A percentile compares a stretch with the other conserved stretches of the same genome.
Conservation (phyloP, 805 yeast species). For the Yarrowia sp. region DNA sequence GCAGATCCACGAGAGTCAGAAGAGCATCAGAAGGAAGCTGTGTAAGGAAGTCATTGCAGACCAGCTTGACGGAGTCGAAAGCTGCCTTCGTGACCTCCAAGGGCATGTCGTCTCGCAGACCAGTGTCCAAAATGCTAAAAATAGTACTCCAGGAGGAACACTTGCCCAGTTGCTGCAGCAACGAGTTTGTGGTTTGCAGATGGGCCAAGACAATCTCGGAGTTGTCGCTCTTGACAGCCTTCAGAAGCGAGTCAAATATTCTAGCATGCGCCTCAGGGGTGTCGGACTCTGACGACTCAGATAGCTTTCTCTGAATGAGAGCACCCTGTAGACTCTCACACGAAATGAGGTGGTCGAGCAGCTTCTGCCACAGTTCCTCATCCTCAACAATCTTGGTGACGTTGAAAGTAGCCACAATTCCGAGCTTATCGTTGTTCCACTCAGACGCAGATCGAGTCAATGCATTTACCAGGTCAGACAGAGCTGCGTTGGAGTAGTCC, state of each 20-base stretch:
- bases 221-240: slow-evolving; percentile 8
- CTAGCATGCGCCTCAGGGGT: not conserved
- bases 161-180: slow-evolving; percentile 53
- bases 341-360: not conserved
- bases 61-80: slow-evolving; percentile 77
- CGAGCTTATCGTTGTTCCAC: slow-evolving; percentile 20
- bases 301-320: not conserved
- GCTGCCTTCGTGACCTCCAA: slow-evolving; percentile 59
- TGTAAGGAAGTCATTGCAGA: slow-evolving; percentile 80
- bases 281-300: slow-evolving; percentile 10
- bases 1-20: slow-evolving; percentile 63
- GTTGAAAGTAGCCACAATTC: slow-evolving; percentile 4
- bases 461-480: slow-evolving; percentile 48
- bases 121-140: slow-evolving; percentile 50
- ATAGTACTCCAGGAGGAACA: slow-evolving; percentile 74
- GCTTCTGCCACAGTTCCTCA: slow-evolving; percentile 1
- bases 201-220: slow-evolving; percentile 16
- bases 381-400: slow-evolving; percentile 17
- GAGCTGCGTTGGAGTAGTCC: slow-evolving; percentile 53
- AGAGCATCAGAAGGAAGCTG: slow-evolving; percentile 67
- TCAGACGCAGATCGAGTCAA: slow-evolving; percentile 8
- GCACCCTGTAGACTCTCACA: slow-evolving; percentile 15
- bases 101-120: slow-evolving; percentile 30
- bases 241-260: slow-evolving; percentile 2
- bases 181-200: not conserved